Percentiles rank a stretch among this genome's conserved stretches.
Conservation (phyloP, 805 yeast genomes). For the Ogataea haglerorum region DNA sequence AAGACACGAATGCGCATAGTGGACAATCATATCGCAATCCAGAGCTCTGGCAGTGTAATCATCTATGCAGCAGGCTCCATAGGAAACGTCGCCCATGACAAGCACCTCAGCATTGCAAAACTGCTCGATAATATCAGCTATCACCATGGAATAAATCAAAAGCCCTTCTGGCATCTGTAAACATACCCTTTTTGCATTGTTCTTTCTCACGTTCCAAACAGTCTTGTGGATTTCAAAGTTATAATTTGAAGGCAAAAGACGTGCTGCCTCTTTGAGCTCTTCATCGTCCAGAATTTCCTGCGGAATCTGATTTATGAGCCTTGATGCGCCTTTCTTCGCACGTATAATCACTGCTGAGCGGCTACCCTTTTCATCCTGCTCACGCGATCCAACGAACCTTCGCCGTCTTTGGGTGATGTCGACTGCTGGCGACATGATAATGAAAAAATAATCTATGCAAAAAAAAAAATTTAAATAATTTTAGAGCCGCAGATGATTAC, state of each 20-base stretch:
- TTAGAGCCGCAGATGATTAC: conserved; percentile 61
- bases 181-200: conserved; percentile 78
- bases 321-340: conserved; percentile 4
- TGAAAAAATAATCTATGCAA: not conserved
- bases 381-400: conserved; percentile 30
- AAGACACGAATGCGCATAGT: conserved; percentile 95
- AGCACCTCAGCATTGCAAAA: conserved; percentile 83
- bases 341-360: conserved; percentile 4
- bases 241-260: conserved; percentile 81
- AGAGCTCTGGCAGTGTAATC: conserved; percentile 91
- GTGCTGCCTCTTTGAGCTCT: conserved; percentile 81
- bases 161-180: conserved; percentile 98
- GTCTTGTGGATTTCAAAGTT: conserved; percentile 96
- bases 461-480: conserved; percentile 3
- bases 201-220: conserved; percentile 83
- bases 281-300: conserved; percentile 74
- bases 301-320: conserved; percentile 79
- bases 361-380: conserved; percentile 1
- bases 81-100: conserved; percentile 98
- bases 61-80: conserved; percentile 98
- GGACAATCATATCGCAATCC: conserved; percentile 92
- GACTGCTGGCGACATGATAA: conserved; percentile 6
- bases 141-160: conserved; percentile 78
- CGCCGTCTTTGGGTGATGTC: conserved; percentile 15
- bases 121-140: conserved; percentile 90